Base-by-base conservation (phyloP, 805 yeast genomes). In the Pichia deserticola region DNA sequence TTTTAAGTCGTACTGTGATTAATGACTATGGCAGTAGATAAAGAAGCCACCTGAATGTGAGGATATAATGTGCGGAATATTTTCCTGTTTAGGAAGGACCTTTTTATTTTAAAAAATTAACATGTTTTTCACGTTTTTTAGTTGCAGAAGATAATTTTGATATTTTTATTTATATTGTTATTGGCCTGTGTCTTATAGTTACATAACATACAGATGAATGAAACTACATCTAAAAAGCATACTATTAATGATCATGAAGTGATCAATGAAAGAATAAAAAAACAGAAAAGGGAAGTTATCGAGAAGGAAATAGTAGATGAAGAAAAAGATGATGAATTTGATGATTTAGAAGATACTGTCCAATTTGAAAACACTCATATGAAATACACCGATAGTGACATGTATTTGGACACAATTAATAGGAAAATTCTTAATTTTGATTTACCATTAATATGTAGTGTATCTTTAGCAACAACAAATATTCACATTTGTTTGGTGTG, bases 401-500 rank as follows among this genome's bases (percentile, higher is more conserved):
- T 59, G 13, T 72, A 73, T 51, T 57, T 73, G 12, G 73, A 70
- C 36, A 69, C 75, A n/a, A 60, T 78, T 37, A 70, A 78, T 53
- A 60, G 78, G 37, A 55, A 63, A 8, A 54, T 64, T 5, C 64
- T 79, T 20, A 88, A 87, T 59, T 86, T 87, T 61, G 95, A 86
- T 60, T 74, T 76, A 46, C 88, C 83, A 41, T 81, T 80, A 58
- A 63, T 77, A 1, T 87, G 95, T 63, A 72, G 79, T 40, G 76
- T 82, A 0, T 76, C 89, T 0, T 67, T 86, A 27, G 73, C 87
- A 1, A 74, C 70, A 37, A 67, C 75, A 25, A 83, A 84, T 57
- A 76, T 86, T 0, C 84, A 86, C 58, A 80, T 86, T 34, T 87
- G 95, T 60, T 65, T 87, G 25, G 74, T 74, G 0, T 87, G 95